These are phyloP conservation scores for Lobosporangium transversale DNA, from an alignment of 192 early-diverging fungal genomes.

Conservation along the genomic window DNA sequence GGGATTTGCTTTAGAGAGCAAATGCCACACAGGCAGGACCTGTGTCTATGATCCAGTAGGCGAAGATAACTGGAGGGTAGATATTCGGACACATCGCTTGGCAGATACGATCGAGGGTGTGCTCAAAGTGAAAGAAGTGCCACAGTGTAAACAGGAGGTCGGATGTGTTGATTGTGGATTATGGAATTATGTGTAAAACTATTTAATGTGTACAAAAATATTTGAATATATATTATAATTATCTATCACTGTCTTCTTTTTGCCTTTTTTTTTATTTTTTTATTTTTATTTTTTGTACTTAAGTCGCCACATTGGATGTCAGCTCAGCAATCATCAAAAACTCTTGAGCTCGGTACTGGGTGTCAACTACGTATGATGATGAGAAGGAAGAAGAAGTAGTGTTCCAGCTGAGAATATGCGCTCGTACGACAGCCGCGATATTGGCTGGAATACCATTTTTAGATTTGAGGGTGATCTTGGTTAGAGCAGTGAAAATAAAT, in stretches of 20 bases:
- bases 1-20: slow-evolving; percentile 54
- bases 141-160: slow-evolving; percentile 41
- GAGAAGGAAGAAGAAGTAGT: background rate
- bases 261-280: background rate
- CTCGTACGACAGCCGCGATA: slow-evolving; percentile 10
- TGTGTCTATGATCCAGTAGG: slow-evolving; percentile 75
- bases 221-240: too few relatives aligned
- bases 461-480: slow-evolving; percentile 18
- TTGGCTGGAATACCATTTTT: slow-evolving; percentile 6
- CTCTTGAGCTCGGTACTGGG: slow-evolving; percentile 42
- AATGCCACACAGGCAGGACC: slow-evolving; percentile 83
- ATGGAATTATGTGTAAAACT: slow-evolving; percentile 73
- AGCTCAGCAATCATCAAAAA: slow-evolving; percentile 38
- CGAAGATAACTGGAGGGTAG: slow-evolving; percentile 70
- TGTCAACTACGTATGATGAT: background rate
- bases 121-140: slow-evolving; percentile 47
- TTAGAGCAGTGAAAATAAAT: slow-evolving; percentile 27
- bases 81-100: slow-evolving; percentile 84
- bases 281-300: slow-evolving; percentile 6
- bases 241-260: too few relatives aligned
- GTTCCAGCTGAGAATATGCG: background rate
- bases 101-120: slow-evolving; percentile 77
- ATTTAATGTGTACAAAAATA: too few relatives aligned
- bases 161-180: slow-evolving; percentile 80
- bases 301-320: background rate